phyloP scores from a whole-genome alignment of 2,329 filamentous ascomycete genomes.

The Monosporascus cannonballus region DNA sequence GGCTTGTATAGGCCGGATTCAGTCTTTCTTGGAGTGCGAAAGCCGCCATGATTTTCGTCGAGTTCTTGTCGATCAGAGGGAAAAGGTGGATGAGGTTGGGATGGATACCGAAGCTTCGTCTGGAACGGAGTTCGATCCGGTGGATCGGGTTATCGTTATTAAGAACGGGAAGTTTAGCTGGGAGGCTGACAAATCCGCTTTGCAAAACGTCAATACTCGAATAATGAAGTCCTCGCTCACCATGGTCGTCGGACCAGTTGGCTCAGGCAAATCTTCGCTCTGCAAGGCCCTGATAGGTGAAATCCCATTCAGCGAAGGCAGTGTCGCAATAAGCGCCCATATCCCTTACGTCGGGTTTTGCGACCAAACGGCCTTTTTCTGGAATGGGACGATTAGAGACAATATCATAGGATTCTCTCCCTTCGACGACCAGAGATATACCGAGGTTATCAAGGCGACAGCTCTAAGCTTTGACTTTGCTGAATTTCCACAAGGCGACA shows the following conservation, averaged over 20 bases:
- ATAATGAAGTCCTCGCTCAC: too few species aligned
- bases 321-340: too few species aligned
- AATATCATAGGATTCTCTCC: slow-evolving; percentile 23
- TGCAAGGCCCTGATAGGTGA: slow-evolving; percentile 34
- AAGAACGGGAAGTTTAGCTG: slow-evolving; percentile 27
- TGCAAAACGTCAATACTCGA: too few species aligned
- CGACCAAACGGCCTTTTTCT: slow-evolving; percentile 30
- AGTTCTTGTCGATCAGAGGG: too few species aligned
- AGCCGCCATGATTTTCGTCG: too few species aligned
- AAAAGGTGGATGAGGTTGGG: too few species aligned
- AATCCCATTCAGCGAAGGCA: too few species aligned
- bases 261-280: slow-evolving; percentile 38
- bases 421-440: slow-evolving; percentile 19
- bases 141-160: slow-evolving; percentile 9
- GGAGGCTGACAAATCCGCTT: slow-evolving; percentile 21
- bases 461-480: slow-evolving; percentile 25
- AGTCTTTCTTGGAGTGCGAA: slow-evolving; percentile 27
- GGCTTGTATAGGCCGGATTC: slow-evolving; percentile 36
- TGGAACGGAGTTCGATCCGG: not conserved
- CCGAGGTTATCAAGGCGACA: slow-evolving; percentile 20
- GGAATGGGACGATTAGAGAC: slow-evolving; percentile 26
- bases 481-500: slow-evolving; percentile 28
- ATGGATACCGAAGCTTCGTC: not conserved
- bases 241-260: slow-evolving; percentile 37
- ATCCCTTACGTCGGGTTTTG: slow-evolving; percentile 33